These are phyloP conservation scores for Fulvia fulva DNA, from an alignment of 2,329 filamentous ascomycete genomes.

Conservation along the genomic window DNA sequence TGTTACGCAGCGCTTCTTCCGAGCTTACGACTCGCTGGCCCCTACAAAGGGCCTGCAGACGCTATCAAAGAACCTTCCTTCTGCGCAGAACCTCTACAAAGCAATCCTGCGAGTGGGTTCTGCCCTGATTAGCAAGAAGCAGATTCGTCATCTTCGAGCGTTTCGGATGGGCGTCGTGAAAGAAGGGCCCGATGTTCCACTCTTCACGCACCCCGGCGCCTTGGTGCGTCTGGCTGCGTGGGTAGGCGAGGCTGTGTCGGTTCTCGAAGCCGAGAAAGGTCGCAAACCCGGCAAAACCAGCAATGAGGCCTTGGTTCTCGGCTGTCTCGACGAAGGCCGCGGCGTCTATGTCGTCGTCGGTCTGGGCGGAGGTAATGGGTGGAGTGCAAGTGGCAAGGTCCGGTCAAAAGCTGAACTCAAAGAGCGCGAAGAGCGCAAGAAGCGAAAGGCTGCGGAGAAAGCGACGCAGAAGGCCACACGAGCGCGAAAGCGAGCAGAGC, in stretches of 20 bases:
- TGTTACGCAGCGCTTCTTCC: constrained; percentile 53
- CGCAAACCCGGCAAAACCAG: constrained; percentile 53
- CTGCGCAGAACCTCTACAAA: constrained; percentile 82
- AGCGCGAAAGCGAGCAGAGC: constrained; percentile 54
- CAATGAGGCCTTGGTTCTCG: constrained; percentile 80
- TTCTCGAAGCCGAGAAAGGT: constrained; percentile 80
- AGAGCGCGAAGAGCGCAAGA: constrained; percentile 63
- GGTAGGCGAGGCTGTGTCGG: constrained; percentile 86
- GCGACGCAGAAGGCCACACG: constrained; percentile 50
- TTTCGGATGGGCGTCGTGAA: constrained; percentile 96
- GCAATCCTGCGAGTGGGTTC: constrained; percentile 93
- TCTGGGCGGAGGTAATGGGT: constrained; percentile 76
- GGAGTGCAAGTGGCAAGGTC: constrained; percentile 53
- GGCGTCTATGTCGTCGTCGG: constrained; percentile 92
- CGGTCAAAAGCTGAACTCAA: constrained; percentile 33
- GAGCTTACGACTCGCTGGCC: constrained; percentile 55
- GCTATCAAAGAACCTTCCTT: constrained; percentile 70
- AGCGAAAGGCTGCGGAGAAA: constrained; percentile 52
- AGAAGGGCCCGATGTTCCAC: constrained; percentile 82
- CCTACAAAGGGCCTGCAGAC: constrained; percentile 61
- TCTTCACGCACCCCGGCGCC: constrained; percentile 90
- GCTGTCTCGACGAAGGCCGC: constrained; percentile 78
- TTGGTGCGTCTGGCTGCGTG: constrained; percentile 90
- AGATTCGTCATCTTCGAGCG: constrained; percentile 85
- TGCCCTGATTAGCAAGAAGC: constrained; percentile 83